These are phyloP conservation scores for Heritiera fomes DNA, from an alignment of 345 rosid genomes.

Conservation along the genomic window DNA sequence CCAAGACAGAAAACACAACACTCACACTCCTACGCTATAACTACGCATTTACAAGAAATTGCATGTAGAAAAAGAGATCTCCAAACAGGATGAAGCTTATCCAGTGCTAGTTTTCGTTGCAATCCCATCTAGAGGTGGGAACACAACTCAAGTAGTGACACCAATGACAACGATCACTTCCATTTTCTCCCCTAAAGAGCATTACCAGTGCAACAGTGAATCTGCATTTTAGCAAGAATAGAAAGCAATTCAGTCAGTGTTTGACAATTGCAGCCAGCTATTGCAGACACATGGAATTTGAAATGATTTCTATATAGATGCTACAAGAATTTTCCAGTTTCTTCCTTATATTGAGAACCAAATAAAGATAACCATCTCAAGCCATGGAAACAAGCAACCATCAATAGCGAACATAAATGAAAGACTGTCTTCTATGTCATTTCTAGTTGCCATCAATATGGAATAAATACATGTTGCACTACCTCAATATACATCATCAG, in stretches of 20 bases:
- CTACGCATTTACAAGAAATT: slow-evolving; percentile 12
- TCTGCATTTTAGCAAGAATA: slow-evolving; percentile 34
- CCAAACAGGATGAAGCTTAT: neutral
- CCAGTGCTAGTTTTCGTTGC: slow-evolving; percentile 33
- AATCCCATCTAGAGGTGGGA: slow-evolving; percentile 76
- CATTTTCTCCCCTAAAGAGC: slow-evolving; percentile 70
- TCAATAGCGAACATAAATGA: neutral
- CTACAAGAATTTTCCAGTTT: neutral
- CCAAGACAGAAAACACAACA: neutral
- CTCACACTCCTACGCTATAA: slow-evolving; percentile 13
- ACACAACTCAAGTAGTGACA: slow-evolving; percentile 87
- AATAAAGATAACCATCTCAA: neutral
- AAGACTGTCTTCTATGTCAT: neutral
- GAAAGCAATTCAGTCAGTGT: neutral
- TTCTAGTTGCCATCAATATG: neutral
- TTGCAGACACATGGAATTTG: neutral
- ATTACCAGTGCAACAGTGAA: slow-evolving; percentile 56
- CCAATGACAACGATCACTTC: slow-evolving; percentile 74
- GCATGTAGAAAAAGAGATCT: neutral
- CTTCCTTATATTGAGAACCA: neutral
- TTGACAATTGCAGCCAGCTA: neutral
- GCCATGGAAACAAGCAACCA: neutral
- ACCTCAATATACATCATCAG: neutral
- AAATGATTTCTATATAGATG: neutral
- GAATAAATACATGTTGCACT: slow-evolving; percentile 23